Evolutionary conservation across 441 rosid species (phyloP).

Genomic region (Eruca vesicaria): DNA sequence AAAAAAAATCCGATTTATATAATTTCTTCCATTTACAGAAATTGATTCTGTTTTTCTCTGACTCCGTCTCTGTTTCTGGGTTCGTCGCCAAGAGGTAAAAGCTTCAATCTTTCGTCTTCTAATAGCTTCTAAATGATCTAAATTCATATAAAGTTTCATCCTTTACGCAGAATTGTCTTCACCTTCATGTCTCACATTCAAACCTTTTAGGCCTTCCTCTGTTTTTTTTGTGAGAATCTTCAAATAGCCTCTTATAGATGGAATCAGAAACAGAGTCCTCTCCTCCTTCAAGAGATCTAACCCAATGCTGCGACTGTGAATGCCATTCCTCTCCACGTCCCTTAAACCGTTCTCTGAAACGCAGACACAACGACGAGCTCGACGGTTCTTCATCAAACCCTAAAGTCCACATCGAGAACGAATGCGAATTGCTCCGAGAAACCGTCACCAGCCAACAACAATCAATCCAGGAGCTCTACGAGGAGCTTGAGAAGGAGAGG

Average conservation of each 20-base stretch:
- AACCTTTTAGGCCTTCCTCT: not conserved
- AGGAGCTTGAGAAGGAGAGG: slow-evolving; percentile 81
- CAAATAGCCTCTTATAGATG: not conserved
- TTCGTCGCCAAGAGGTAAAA: slow-evolving; percentile 9
- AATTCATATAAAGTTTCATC: not conserved
- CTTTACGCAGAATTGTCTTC: slow-evolving; percentile 19
- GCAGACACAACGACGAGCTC: slow-evolving; percentile 47
- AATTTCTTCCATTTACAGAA: not conserved
- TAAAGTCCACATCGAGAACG: slow-evolving; percentile 70
- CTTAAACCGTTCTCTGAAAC: slow-evolving; percentile 68
- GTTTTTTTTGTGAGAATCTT: not conserved
- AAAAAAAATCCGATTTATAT: too few relatives aligned
- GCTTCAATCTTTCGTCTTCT: not conserved
- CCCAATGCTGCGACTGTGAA: slow-evolving; percentile 58
- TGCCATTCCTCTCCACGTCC: slow-evolving; percentile 45
- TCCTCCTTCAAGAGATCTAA: slow-evolving; percentile 41
- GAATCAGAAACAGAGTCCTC: slow-evolving; percentile 39
- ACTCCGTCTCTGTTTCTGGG: slow-evolving; percentile 5
- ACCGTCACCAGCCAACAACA: slow-evolving; percentile 63
- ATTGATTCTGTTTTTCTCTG: not conserved
- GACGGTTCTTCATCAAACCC: slow-evolving; percentile 25
- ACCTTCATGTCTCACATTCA: not conserved
- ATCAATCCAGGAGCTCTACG: slow-evolving; percentile 56
- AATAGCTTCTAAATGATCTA: not conserved
- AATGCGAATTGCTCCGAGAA: slow-evolving; percentile 67